A percentile compares a stretch with the other conserved stretches of the same genome.
Conservation (phyloP, 148 eudicot species). For the Rhododendron mucronatum region DNA sequence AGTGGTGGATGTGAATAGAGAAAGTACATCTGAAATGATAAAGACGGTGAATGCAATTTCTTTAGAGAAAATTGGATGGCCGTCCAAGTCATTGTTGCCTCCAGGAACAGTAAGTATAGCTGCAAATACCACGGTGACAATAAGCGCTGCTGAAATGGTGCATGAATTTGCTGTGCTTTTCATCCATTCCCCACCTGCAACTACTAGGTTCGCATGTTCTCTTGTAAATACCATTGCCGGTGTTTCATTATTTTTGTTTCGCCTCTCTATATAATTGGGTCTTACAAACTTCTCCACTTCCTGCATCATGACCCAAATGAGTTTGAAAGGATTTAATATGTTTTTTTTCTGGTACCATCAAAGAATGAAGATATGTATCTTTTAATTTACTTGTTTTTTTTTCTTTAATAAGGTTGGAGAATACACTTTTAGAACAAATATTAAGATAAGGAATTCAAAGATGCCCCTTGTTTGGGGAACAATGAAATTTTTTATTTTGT, state of each 20-base stretch:
- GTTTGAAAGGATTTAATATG: background rate
- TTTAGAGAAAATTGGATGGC: background rate
- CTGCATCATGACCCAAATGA: background rate
- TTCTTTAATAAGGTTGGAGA: background rate
- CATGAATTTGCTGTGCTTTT: conserved; percentile 9
- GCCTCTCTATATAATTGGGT: background rate
- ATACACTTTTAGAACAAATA: background rate
- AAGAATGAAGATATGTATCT: background rate
- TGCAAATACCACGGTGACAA: background rate
- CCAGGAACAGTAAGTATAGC: background rate
- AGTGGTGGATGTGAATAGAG: background rate
- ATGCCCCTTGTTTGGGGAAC: too few relatives aligned
- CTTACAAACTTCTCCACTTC: background rate
- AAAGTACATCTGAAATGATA: background rate
- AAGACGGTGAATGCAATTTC: background rate
- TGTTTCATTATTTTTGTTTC: background rate
- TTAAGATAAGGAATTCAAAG: background rate
- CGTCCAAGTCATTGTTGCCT: background rate
- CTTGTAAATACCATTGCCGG: background rate
- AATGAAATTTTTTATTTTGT: background rate
- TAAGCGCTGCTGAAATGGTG: background rate
- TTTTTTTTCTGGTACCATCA: background rate
- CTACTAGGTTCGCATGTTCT: background rate
- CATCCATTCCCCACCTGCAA: background rate
- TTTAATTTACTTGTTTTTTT: background rate